These are phyloP conservation scores for Annulohypoxylon bovei DNA, from an alignment of 495 filamentous ascomycete genomes.

Conservation along the genomic window DNA sequence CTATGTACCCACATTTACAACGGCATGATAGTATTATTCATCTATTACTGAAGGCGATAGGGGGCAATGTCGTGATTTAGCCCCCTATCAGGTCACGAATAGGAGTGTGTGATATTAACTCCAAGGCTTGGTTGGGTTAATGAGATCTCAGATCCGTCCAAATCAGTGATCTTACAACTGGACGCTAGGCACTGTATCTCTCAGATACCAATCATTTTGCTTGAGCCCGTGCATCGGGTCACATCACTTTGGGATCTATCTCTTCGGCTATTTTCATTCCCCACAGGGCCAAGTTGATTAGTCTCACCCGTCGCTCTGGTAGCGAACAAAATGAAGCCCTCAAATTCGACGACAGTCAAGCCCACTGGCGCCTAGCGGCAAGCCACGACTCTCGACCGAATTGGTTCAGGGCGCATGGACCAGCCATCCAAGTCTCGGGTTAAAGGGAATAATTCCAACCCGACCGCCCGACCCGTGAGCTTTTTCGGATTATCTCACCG, in stretches of 20 bases:
- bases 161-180: constrained; percentile 32
- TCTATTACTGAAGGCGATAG: constrained; percentile 1
- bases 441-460: constrained; percentile 9
- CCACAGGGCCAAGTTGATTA: constrained; percentile 43
- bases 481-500: constrained; percentile 25
- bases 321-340: constrained; percentile 39
- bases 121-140: constrained; percentile 22
- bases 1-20: background rate
- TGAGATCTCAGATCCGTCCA: constrained; percentile 41
- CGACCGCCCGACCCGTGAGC: background rate
- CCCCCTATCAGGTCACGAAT: constrained; percentile 30
- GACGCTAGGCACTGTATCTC: constrained; percentile 29
- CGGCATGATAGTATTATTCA: background rate
- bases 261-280: constrained; percentile 42
- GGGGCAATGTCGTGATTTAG: constrained; percentile 12
- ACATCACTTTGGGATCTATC: constrained; percentile 39
- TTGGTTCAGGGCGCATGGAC: constrained; percentile 9
- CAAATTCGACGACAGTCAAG: constrained; percentile 40
- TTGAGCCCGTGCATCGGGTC: constrained; percentile 33
- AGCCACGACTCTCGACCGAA: constrained; percentile 22
- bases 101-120: constrained; percentile 12
- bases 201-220: constrained; percentile 38
- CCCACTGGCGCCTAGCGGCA: constrained; percentile 28
- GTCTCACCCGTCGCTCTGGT: constrained; percentile 44
- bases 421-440: constrained; percentile 5